phyloP scores from a whole-genome alignment of 345 rosid genomes.

The Gossypium arboreum region DNA sequence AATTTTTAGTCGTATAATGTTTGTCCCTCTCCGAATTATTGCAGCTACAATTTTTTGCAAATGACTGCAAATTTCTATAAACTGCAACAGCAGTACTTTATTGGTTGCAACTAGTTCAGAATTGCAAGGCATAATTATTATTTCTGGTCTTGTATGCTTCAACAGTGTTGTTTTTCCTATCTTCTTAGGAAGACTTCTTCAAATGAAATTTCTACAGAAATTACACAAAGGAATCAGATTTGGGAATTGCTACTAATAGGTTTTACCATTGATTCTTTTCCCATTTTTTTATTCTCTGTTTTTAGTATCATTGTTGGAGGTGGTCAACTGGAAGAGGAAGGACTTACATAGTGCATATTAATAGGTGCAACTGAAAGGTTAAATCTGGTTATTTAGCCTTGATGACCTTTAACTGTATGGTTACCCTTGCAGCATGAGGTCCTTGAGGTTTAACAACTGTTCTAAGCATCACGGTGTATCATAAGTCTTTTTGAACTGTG shows the following conservation, averaged over 20 bases:
- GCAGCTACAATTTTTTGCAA: not conserved
- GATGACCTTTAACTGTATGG: not conserved
- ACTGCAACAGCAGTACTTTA: not conserved
- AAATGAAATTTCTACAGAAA: not conserved
- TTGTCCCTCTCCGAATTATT: not conserved
- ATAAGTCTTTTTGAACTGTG: not conserved
- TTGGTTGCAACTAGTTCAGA: not conserved
- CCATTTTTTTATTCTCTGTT: not conserved
- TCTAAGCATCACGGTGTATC: not conserved
- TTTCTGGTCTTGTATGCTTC: not conserved
- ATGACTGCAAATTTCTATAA: not conserved
- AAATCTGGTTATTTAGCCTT: not conserved
- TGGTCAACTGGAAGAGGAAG: not conserved
- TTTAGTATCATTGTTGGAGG: not conserved
- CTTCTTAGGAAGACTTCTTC: not conserved
- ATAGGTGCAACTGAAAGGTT: conserved; percentile 4
- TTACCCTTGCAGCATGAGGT: not conserved
- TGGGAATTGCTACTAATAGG: not conserved
- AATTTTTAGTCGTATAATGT: not conserved
- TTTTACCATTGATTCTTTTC: not conserved
- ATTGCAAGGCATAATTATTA: not conserved
- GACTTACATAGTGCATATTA: not conserved
- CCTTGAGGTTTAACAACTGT: not conserved
- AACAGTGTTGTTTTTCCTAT: not conserved
- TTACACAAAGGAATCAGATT: not conserved